Base-by-base conservation (phyloP, 148 eudicot species). In the Chenopodium suecicum region DNA sequence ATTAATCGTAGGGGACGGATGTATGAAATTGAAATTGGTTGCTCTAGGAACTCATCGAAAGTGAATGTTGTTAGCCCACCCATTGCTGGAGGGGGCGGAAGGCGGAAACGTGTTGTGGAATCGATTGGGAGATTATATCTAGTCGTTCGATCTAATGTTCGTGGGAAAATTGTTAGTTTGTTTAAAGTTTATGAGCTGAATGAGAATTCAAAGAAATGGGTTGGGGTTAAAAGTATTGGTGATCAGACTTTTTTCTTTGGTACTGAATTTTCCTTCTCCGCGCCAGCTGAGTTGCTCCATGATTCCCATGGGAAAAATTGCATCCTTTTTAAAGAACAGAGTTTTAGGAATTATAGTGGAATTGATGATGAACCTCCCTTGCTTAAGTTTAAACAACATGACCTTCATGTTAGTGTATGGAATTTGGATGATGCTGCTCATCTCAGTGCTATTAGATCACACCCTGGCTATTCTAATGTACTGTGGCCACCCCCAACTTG, bases 1-100 rank as follows among this genome's bases (percentile, higher is more conserved):
- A 66, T 78, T 73, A 75, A 78, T 66, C 74, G 74, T n/a, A 66
- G 74, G 37, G 82, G 85, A 19, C 44, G 82, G 75, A 58, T 83
- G 22, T 74, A 34, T 73, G 48, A 78, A 20, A 73, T 83, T 48
- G 32, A 10, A 12, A 56, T 34, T 0, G 13, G 10, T 37, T 1
- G 37, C 17, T 65, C 56, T 3, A 34, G 5, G 37, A 54, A 16
- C 22, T 8, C n/a, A 6, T 4, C 22, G 9, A 11, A 1, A 20
- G 73, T 73, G 70, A 78, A 19, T 25, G 23, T 41, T 0, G 16
- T 78, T 78, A 17, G 1, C n/a, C 16, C 44, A n/a, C 4, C 68
- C 0, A 67, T 79, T 58, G 20, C 17, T 2, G 48, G 70, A 27
- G 74, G 79, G 23, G 69, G 79, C 41, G 82, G 70, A n/a, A 74